Conservation (phyloP, 1,284 basidiomycete genomes). For the Sanghuangporus weigelae region DNA sequence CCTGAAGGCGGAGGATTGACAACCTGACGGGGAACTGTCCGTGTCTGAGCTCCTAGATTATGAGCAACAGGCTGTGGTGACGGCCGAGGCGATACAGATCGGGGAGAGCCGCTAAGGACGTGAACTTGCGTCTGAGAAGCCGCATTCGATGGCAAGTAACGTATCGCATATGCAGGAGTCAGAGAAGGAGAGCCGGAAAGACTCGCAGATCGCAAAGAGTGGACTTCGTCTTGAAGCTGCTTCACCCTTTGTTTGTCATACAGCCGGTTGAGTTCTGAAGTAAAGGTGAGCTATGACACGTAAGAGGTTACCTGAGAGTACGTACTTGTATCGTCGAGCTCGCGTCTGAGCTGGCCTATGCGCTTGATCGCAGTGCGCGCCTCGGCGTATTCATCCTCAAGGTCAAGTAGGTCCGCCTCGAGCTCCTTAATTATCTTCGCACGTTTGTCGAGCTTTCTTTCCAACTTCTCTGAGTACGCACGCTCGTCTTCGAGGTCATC, state of each 20-base stretch:
- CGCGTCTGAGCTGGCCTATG: constrained; percentile 2
- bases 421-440: constrained; percentile 1
- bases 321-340: constrained; percentile 10
- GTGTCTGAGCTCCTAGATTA: background rate
- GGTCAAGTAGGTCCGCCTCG: constrained; percentile 4
- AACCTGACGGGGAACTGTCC: background rate
- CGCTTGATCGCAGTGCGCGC: constrained; percentile 6
- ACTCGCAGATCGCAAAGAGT: background rate
- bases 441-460: constrained; percentile 13
- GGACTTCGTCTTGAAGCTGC: constrained; percentile 12
- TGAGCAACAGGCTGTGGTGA: background rate
- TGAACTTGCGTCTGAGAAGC: background rate
- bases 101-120: background rate
- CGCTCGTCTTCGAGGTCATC: constrained; percentile 10
- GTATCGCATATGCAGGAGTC: background rate
- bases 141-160: background rate
- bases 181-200: constrained; percentile 4
- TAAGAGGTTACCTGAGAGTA: background rate
- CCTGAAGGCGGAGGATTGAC: background rate
- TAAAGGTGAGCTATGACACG: background rate
- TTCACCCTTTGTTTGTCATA: constrained; percentile 7
- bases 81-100: background rate
- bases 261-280: background rate
- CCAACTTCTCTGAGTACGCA: constrained; percentile 3
- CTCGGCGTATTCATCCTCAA: constrained; percentile 9